These are phyloP conservation scores for Pseudogymnoascus sp. DNA, from an alignment of 2,329 filamentous ascomycete species.

Conservation along the genomic window DNA sequence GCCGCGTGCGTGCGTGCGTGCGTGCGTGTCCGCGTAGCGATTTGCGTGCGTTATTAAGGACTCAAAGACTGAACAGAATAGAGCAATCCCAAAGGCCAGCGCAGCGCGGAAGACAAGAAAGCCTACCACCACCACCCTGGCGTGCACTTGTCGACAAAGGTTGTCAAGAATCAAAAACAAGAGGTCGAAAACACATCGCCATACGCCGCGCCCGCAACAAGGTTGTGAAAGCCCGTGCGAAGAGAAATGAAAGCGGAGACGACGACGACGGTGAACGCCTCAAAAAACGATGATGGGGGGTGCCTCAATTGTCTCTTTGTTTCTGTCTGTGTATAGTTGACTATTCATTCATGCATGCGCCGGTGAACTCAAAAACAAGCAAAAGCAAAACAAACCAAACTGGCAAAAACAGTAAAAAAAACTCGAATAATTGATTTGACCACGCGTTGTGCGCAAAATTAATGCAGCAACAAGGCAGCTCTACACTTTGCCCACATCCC, in stretches of 20 bases:
- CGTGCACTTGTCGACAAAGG: not conserved
- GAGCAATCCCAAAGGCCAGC: not conserved
- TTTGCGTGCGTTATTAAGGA: not conserved
- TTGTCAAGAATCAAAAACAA: not conserved
- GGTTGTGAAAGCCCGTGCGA: not conserved
- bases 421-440: not conserved
- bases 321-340: slow-evolving; percentile 4
- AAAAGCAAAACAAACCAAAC: not conserved
- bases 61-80: not conserved
- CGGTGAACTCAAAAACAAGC: slow-evolving; percentile 4
- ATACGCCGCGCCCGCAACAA: not conserved
- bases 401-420: not conserved
- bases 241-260: not conserved
- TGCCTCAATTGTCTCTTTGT: not conserved
- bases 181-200: not conserved
- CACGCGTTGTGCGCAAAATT: not conserved
- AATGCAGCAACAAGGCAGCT: not conserved
- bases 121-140: not conserved
- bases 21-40: not conserved
- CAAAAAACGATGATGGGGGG: not conserved
- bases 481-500: not conserved
- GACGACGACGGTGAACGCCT: not conserved
- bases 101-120: not conserved
- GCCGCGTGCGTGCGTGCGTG: not conserved
- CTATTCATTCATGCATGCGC: not conserved